Conservation (phyloP, 768 basidiomycete genomes). For the Lyophyllum semitale region DNA sequence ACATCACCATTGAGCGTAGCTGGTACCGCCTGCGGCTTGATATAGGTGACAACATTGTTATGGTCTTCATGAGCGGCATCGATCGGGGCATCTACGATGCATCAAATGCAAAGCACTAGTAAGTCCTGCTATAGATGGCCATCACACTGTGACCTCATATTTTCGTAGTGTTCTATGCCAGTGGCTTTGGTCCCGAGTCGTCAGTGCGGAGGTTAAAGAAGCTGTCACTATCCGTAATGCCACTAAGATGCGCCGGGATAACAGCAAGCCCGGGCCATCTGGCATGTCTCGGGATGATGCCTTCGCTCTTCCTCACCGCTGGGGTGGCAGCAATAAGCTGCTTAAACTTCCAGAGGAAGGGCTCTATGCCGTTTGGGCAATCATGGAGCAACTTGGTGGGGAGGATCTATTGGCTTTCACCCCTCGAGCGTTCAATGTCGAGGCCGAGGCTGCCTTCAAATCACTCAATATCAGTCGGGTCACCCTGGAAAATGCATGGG, state of each 20-base stretch:
- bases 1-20: conserved; percentile 34
- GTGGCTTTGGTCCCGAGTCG: conserved; percentile 31
- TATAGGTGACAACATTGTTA: conserved; percentile 31
- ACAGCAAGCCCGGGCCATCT: conserved; percentile 34
- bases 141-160: no score
- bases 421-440: conserved; percentile 22
- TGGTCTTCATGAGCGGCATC: conserved; percentile 21
- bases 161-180: no score
- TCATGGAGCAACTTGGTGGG: conserved; percentile 33
- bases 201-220: conserved; percentile 16
- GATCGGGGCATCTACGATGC: conserved; percentile 25
- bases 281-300: conserved; percentile 35
- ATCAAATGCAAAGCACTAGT: conserved; percentile 27
- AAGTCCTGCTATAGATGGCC: no score
- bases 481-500: conserved; percentile 11
- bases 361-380: conserved; percentile 19
- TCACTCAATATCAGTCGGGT: not conserved
- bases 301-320: conserved; percentile 22
- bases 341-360: conserved; percentile 26
- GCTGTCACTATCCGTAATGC: conserved; percentile 24
- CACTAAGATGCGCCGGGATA: conserved; percentile 27
- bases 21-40: conserved; percentile 35
- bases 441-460: conserved; percentile 1
- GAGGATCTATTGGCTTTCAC: conserved; percentile 32
- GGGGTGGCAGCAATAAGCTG: conserved; percentile 23